These are phyloP conservation scores for Trypethelium eluteriae DNA, from an alignment of 495 filamentous ascomycete species.

Conservation along the genomic window DNA sequence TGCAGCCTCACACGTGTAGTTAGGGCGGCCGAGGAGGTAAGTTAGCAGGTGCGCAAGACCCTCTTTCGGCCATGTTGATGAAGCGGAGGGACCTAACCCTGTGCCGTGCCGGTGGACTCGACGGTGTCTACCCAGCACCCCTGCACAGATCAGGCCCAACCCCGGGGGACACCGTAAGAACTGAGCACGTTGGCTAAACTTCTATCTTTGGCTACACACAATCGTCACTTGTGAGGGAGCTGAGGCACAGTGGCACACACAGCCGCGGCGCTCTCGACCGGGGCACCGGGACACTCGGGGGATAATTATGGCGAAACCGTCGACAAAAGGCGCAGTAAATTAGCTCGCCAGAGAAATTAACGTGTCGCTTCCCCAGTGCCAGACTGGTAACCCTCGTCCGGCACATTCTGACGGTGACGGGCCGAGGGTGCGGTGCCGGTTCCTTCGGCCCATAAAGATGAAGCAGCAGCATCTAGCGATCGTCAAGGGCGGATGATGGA, in stretches of 20 bases:
- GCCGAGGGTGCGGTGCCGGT: not conserved
- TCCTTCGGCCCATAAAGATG: not conserved
- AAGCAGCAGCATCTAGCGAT: conserved; percentile 6
- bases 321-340: conserved; percentile 9
- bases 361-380: not conserved
- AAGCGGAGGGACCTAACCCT: conserved; percentile 8
- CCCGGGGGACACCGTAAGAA: not conserved
- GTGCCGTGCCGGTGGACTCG: conserved; percentile 7
- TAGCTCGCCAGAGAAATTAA: not conserved
- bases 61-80: not conserved
- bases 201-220: not conserved
- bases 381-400: not conserved
- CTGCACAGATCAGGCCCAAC: conserved; percentile 11
- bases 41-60: not conserved
- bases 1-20: not conserved
- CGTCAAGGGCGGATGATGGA: not conserved
- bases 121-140: not conserved
- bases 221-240: conserved; percentile 3
- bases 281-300: not conserved
- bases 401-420: not conserved
- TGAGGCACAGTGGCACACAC: not conserved
- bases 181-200: not conserved
- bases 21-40: conserved; percentile 1
- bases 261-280: not conserved
- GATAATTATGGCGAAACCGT: conserved; percentile 12